phyloP scores from a whole-genome alignment of 495 filamentous ascomycete genomes.

The Lophiotrema nucula region DNA sequence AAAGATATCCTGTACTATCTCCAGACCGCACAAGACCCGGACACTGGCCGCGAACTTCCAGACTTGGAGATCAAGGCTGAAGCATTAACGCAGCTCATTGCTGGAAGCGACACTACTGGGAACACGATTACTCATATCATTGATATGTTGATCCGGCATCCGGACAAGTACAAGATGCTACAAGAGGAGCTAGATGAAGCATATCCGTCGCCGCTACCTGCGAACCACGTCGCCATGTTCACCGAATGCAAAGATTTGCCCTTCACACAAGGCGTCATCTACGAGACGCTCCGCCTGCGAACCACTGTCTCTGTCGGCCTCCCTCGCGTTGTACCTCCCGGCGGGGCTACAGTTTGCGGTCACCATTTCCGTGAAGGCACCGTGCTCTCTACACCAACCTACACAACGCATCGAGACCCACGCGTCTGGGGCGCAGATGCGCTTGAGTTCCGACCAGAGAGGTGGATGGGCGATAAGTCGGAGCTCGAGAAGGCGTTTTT shows the following conservation, averaged over 20 bases:
- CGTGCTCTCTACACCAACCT: constrained; percentile 10
- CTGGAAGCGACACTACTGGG: constrained; percentile 26
- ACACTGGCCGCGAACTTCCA: constrained; percentile 8
- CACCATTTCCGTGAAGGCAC: constrained; percentile 5
- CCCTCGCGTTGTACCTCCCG: constrained; percentile 13
- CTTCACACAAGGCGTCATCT: constrained; percentile 6
- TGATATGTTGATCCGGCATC: constrained; percentile 10
- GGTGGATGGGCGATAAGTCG: constrained; percentile 13
- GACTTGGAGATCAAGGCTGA: constrained; percentile 20
- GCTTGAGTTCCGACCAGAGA: constrained; percentile 12
- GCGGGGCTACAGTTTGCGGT: constrained; percentile 11
- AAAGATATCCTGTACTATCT: constrained; percentile 23
- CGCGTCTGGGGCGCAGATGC: no score
- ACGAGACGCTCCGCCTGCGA: constrained; percentile 16
- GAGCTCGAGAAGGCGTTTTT: constrained; percentile 4
- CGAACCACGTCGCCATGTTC: not conserved
- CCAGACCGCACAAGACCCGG: constrained; percentile 21
- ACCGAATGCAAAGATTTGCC: not conserved
- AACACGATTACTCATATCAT: constrained; percentile 22
- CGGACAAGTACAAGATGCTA: not conserved
- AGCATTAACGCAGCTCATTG: constrained; percentile 18
- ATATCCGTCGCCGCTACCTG: not conserved
- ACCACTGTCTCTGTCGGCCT: constrained; percentile 21
- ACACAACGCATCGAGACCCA: constrained; percentile 6
- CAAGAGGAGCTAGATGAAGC: not conserved